These are phyloP conservation scores for Zygnema circumcarinatum DNA, from an alignment of 139 green algal genomes.

Conservation along the genomic window DNA sequence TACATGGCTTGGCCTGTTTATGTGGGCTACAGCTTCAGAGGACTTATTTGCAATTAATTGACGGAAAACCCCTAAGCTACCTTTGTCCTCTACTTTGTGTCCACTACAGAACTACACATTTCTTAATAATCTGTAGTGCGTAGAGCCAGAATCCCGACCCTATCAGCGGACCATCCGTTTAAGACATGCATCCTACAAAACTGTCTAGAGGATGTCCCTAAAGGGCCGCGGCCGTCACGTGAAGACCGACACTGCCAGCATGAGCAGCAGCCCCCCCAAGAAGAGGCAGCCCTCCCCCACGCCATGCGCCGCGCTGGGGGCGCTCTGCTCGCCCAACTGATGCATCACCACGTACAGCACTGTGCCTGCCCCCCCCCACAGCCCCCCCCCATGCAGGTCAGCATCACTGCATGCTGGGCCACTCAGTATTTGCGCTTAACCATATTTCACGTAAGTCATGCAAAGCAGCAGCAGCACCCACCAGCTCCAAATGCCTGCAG, in stretches of 20 bases:
- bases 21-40: no score
- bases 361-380: slow-evolving; percentile 6
- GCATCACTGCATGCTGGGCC: background rate
- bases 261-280: slow-evolving; percentile 26
- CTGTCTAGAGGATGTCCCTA: no score
- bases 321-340: slow-evolving; percentile 15
- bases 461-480: background rate
- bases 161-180: no score
- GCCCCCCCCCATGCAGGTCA: background rate
- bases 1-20: no score
- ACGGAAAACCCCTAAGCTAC: no score
- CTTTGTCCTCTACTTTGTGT: no score
- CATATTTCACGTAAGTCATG: background rate
- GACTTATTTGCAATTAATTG: no score
- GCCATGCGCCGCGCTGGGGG: background rate
- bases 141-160: no score
- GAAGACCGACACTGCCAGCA: slow-evolving; percentile 29
- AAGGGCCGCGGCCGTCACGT: no score
- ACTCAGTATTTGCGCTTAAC: background rate
- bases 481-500: slow-evolving; percentile 53
- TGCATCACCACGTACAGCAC: slow-evolving; percentile 38
- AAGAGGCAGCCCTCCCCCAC: slow-evolving; percentile 13
- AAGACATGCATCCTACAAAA: no score
- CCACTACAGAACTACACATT: no score
- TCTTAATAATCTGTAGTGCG: no score